A percentile compares a stretch with the other conserved stretches of the same genome.
Evolutionary conservation across 768 basidiomycete genomes (phyloP).

Genomic region (Hygrocybe punicea): DNA sequence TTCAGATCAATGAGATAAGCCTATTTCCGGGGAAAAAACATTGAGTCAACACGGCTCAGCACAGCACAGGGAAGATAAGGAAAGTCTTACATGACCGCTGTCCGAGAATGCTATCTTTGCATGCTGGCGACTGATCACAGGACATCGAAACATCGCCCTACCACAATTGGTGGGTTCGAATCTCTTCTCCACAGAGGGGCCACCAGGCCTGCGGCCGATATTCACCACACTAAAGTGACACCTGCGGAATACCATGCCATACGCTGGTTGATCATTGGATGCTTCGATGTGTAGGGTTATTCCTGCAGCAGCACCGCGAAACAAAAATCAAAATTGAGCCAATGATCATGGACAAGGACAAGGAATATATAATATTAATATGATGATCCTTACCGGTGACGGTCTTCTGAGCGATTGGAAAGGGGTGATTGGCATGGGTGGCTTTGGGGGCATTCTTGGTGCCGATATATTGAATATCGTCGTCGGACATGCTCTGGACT

Average conservation of each 20-base stretch:
- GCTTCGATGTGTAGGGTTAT: constrained; percentile 58
- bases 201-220: constrained; percentile 68
- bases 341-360: constrained; percentile 7
- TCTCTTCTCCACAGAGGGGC: constrained; percentile 40
- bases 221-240: constrained; percentile 48
- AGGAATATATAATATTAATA: not conserved
- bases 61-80: constrained; percentile 8
- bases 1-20: constrained; percentile 65
- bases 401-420: constrained; percentile 28
- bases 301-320: constrained; percentile 40
- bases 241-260: constrained; percentile 52
- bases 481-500: constrained; percentile 37
- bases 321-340: constrained; percentile 17
- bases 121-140: constrained; percentile 76
- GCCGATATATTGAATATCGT: constrained; percentile 61
- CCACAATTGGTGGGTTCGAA: constrained; percentile 40
- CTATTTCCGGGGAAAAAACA: constrained; percentile 41
- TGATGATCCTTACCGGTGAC: constrained; percentile 48
- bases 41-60: constrained; percentile 9
- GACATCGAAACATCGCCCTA: constrained; percentile 66
- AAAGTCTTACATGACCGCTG: constrained; percentile 54
- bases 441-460: constrained; percentile 32
- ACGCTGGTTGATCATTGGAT: constrained; percentile 43
- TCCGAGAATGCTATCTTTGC: constrained; percentile 74
- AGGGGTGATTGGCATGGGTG: constrained; percentile 18